Conservation (phyloP, 1,139 yeast genomes). For the Hansenula lynferdii region DNA sequence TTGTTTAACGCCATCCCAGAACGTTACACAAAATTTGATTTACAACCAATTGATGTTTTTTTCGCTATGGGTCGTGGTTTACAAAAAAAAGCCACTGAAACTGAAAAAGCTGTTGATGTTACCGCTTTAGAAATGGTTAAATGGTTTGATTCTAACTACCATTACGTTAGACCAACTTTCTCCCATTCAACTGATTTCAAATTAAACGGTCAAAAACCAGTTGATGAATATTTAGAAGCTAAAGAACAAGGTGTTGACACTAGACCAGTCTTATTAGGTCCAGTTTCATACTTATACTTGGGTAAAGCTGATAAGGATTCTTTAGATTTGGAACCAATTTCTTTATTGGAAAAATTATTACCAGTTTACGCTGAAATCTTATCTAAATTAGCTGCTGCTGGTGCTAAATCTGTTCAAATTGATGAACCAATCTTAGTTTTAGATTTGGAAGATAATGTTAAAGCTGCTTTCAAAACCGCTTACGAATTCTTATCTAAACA, state of each 20-base stretch:
- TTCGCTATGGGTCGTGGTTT: constrained; percentile 99
- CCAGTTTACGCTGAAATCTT: constrained; percentile 92
- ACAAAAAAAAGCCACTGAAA: constrained; percentile 92
- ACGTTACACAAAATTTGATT: constrained; percentile 89
- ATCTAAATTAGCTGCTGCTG: constrained; percentile 84
- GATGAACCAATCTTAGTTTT: constrained; percentile 97
- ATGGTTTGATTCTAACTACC: constrained; percentile 99
- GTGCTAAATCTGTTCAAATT: constrained; percentile 92
- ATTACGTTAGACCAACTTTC: constrained; percentile 98
- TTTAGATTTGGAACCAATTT: constrained; percentile 87
- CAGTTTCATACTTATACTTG: constrained; percentile 87
- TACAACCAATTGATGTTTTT: constrained; percentile 85
- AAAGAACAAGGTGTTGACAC: constrained; percentile 94
- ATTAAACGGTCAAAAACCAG: constrained; percentile 94
- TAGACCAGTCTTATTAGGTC: constrained; percentile 96
- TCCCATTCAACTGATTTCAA: constrained; percentile 94
- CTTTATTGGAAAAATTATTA: constrained; percentile 79
- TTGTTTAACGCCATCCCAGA: constrained; percentile 95
- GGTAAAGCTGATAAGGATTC: constrained; percentile 99
- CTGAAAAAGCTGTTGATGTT: constrained; percentile 89
- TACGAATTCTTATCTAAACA: constrained; percentile 64
- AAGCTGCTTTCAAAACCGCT: constrained; percentile 84
- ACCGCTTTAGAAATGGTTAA: constrained; percentile 99
- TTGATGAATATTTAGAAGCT: constrained; percentile 96
- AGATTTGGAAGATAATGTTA: constrained; percentile 82